Conservation (phyloP, 2,329 filamentous ascomycete genomes). For the Apiospora pterosperma region DNA sequence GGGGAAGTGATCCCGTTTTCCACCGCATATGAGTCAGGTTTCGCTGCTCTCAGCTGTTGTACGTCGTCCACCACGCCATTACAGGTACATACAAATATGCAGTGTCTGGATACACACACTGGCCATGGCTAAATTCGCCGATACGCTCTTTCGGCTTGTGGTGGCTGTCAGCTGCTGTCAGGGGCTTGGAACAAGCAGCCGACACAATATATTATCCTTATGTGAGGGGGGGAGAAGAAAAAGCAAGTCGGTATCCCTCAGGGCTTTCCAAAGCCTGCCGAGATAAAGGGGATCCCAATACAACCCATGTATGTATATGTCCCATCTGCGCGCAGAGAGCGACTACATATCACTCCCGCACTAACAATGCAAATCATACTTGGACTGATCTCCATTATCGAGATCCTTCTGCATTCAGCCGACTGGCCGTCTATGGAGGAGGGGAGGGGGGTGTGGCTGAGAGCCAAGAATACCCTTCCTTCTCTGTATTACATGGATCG, state of each 20-base stretch:
- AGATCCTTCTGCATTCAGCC: not conserved
- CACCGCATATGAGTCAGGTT: too few species aligned
- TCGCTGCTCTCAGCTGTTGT: not conserved
- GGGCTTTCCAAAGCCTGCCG: not conserved
- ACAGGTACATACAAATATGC: not conserved
- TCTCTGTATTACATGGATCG: not conserved
- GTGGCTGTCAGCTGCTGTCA: not conserved
- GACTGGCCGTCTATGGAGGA: not conserved
- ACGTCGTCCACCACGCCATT: not conserved
- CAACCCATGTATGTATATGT: not conserved
- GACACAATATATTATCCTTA: not conserved
- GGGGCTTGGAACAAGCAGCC: not conserved
- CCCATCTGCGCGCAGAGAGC: not conserved
- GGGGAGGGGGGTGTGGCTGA: not conserved
- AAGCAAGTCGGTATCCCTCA: not conserved
- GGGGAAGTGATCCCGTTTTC: not conserved
- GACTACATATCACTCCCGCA: not conserved
- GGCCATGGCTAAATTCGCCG: not conserved
- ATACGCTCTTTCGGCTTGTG: not conserved
- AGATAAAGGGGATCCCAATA: too few species aligned
- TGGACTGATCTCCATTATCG: not conserved
- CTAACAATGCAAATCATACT: not conserved
- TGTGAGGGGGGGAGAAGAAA: not conserved
- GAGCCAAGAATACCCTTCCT: not conserved
- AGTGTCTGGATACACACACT: not conserved